Base-by-base conservation (phyloP, 2,329 filamentous ascomycete genomes). In the Trichoderma pleuroti region DNA sequence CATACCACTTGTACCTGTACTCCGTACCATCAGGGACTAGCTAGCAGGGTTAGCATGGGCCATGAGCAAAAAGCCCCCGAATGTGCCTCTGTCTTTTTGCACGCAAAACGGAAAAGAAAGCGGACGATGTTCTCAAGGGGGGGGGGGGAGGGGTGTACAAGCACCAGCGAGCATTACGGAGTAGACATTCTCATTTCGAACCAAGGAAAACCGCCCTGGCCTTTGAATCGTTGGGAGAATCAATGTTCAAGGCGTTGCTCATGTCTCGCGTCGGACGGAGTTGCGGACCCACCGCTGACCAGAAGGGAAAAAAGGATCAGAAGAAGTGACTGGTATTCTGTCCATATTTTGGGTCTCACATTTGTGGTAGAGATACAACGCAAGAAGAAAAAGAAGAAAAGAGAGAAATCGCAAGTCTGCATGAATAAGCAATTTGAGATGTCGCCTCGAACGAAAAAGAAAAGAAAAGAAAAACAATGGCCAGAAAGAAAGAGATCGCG, bases 1-100 rank as follows among this genome's bases (percentile, higher is more conserved):
- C 66, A 54, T 69, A 21, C 28, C 9, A 12, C 30, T 34, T n/a
- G 56, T 59, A 59, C 56, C 30, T 30, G 28, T 68, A 52, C 66
- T 60, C 46, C 66, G 36, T 69, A 24, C 66, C 57, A 39, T 54
- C 54, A 34, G 30, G 36, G 39, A 46, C 70, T n/a, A n/a, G n/a
- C n/a, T 71, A 71, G 70, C 70, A 71, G 70, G 70, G 70, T 63
- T 39, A 71, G 64, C 64, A 62, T 69, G 54, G 70, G 34, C 70
- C 70, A 71, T 49, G 36, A 56, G 68, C 65, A 71, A 71, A 71
- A 71, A 71, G 64, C 65, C 70, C 65, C 64, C 70, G 69, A 71
- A 54, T 61, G 52, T 39, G 39, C 39, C 32, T 62, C 18, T 66
- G 63, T 39, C 42, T 59, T 65, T 24, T 64, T 28, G 68, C 49